Evolutionary conservation across 257 asterid species (phyloP).

Genomic region (Dorcoceras hygrometricum): DNA sequence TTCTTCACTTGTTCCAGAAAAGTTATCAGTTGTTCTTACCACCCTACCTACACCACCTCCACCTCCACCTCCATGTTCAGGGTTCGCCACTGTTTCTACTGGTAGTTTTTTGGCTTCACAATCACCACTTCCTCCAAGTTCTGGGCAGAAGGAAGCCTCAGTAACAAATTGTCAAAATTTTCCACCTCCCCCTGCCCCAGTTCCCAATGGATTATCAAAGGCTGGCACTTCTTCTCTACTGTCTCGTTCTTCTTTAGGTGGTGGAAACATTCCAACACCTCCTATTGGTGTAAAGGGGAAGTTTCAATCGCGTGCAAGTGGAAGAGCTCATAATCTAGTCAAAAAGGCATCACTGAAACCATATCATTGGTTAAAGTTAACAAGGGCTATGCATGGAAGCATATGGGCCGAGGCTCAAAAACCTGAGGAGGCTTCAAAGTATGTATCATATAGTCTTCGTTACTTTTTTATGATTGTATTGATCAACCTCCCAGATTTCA

Average conservation of each 20-base stretch:
- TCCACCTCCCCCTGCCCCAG: conserved; percentile 77
- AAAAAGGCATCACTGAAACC: conserved; percentile 65
- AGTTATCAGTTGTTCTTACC: conserved; percentile 13
- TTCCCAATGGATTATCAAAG: conserved; percentile 31
- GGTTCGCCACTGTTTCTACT: conserved; percentile 20
- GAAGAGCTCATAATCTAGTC: conserved; percentile 36
- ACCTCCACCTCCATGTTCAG: conserved; percentile 29
- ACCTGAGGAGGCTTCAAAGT: conserved; percentile 75
- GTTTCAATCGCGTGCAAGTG: conserved; percentile 31
- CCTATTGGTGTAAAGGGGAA: conserved; percentile 47
- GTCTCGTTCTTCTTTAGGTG: conserved; percentile 25
- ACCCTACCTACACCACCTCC: conserved; percentile 37
- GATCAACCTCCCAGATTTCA: conserved; percentile 11
- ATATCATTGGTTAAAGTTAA: conserved; percentile 84
- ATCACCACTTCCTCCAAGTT: conserved; percentile 25
- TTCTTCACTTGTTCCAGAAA: conserved; percentile 15
- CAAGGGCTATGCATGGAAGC: conserved; percentile 78
- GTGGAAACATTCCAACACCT: conserved; percentile 35
- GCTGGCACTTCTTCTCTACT: conserved; percentile 24
- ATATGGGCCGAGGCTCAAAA: conserved; percentile 84
- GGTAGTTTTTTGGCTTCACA: conserved; percentile 22
- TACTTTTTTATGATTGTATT: not conserved
- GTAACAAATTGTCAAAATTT: conserved; percentile 27
- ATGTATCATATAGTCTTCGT: conserved; percentile 27
- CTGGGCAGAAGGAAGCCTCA: conserved; percentile 21